Percentiles rank a stretch among this genome's conserved stretches.
Evolutionary conservation across 305 asterid genomes (phyloP).

Genomic region (Solanum aculeatissimum): DNA sequence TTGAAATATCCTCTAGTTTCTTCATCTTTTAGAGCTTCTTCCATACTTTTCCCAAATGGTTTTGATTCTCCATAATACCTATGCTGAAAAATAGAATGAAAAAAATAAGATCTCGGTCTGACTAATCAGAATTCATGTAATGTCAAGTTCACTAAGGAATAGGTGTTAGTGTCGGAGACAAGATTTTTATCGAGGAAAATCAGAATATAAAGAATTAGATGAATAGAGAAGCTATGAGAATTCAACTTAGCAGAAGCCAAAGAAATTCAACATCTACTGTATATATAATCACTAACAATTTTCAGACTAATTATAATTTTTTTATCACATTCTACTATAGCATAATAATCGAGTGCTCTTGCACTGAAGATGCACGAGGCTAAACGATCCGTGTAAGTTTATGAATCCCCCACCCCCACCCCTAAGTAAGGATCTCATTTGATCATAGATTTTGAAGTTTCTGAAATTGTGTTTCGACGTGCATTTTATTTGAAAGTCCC

Average conservation of each 20-base stretch:
- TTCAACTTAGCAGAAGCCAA: not conserved
- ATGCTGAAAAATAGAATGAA: constrained; percentile 17
- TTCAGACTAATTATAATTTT: no score
- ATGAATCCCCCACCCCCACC: not conserved
- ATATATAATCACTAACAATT: no score
- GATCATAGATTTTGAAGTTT: no score
- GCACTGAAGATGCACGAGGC: not conserved
- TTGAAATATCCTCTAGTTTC: constrained; percentile 42
- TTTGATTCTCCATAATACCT: constrained; percentile 54
- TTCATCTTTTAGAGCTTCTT: constrained; percentile 26
- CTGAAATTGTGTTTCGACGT: no score
- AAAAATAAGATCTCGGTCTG: not conserved
- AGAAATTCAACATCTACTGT: not conserved
- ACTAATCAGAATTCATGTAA: no score
- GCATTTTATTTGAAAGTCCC: no score
- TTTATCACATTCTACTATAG: no score
- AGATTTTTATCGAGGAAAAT: not conserved
- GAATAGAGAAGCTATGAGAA: no score
- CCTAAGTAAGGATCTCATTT: no score
- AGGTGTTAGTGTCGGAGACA: not conserved
- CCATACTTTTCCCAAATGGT: constrained; percentile 33
- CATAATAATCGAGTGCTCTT: no score
- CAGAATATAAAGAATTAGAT: no score
- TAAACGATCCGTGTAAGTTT: not conserved
- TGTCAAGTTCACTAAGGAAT: not conserved